Conservation (phyloP, 176 grass and related monocot genomes). For the Olyra latifolia region DNA sequence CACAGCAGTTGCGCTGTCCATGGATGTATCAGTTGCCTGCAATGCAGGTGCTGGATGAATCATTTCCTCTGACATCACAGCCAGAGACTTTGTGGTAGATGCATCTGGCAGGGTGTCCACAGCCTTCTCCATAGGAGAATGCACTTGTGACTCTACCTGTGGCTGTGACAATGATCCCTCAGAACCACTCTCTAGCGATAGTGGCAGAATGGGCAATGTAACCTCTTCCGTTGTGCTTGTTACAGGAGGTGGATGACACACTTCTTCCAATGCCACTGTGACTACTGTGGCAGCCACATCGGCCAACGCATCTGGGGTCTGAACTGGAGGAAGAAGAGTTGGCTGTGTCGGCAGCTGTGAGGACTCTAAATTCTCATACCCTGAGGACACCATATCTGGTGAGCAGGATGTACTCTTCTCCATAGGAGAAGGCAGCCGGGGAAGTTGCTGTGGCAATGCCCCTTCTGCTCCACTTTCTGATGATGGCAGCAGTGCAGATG, state of each 20-base stretch:
- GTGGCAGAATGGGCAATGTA: slow-evolving; percentile 24
- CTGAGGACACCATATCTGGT: slow-evolving; percentile 7
- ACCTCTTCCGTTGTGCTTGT: slow-evolving; percentile 1
- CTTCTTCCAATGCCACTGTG: not conserved
- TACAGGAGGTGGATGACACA: not conserved
- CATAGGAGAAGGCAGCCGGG: not conserved
- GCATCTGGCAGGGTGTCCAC: slow-evolving; percentile 7
- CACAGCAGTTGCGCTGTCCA: slow-evolving; percentile 4
- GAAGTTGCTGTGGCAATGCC: not conserved
- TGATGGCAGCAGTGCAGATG: not conserved
- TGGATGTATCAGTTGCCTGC: slow-evolving; percentile 2
- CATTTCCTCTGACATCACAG: not conserved
- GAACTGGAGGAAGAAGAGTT: slow-evolving; percentile 20
- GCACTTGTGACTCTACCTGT: slow-evolving; percentile 19
- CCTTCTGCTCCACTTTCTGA: slow-evolving; percentile 1
- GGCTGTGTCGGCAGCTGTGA: not conserved
- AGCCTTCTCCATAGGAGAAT: slow-evolving; percentile 16
- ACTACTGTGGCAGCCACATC: slow-evolving; percentile 13
- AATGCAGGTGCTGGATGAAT: slow-evolving; percentile 19
- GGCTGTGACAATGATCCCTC: slow-evolving; percentile 15
- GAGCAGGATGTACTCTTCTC: slow-evolving; percentile 21
- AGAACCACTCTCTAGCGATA: slow-evolving; percentile 18
- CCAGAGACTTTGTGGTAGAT: not conserved
- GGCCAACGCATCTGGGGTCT: slow-evolving; percentile 16
- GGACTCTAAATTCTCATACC: slow-evolving; percentile 22